Conservation (phyloP, 305 asterid genomes). For the Stenogyne calaminthoides region DNA sequence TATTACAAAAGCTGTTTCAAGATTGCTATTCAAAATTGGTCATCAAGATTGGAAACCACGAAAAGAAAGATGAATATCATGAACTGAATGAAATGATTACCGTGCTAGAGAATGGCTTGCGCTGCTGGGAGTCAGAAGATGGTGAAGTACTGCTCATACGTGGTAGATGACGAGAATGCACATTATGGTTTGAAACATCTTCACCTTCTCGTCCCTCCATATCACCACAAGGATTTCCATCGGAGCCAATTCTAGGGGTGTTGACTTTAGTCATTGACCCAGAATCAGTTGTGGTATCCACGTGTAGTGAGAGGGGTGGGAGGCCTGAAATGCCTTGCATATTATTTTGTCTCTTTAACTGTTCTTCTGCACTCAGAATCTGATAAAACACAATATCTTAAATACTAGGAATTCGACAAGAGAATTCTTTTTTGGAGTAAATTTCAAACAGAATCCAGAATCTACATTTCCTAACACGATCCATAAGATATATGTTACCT, state of each 20-base stretch:
- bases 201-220: slow-evolving; percentile 68
- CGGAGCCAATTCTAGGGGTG: slow-evolving; percentile 75
- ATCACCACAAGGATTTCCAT: slow-evolving; percentile 59
- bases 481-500: slow-evolving; percentile 43
- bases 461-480: slow-evolving; percentile 4
- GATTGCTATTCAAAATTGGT: slow-evolving; percentile 2
- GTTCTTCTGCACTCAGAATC: slow-evolving; percentile 89
- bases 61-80: background rate
- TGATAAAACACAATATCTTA: slow-evolving; percentile 35
- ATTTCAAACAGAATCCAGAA: slow-evolving; percentile 7
- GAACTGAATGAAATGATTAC: slow-evolving; percentile 39
- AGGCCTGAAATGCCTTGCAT: slow-evolving; percentile 54
- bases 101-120: slow-evolving; percentile 54
- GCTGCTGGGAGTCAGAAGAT: slow-evolving; percentile 74
- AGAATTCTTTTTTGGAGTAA: background rate
- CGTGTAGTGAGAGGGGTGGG: slow-evolving; percentile 66
- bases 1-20: background rate
- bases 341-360: slow-evolving; percentile 62
- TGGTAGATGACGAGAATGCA: slow-evolving; percentile 54
- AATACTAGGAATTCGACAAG: background rate
- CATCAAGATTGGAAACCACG: background rate
- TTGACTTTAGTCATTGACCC: slow-evolving; percentile 69
- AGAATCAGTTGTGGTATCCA: slow-evolving; percentile 74
- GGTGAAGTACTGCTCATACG: slow-evolving; percentile 81
- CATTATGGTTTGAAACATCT: slow-evolving; percentile 56